Base-by-base conservation (phyloP, 805 yeast species). In the Wickerhamiella azymoides region DNA sequence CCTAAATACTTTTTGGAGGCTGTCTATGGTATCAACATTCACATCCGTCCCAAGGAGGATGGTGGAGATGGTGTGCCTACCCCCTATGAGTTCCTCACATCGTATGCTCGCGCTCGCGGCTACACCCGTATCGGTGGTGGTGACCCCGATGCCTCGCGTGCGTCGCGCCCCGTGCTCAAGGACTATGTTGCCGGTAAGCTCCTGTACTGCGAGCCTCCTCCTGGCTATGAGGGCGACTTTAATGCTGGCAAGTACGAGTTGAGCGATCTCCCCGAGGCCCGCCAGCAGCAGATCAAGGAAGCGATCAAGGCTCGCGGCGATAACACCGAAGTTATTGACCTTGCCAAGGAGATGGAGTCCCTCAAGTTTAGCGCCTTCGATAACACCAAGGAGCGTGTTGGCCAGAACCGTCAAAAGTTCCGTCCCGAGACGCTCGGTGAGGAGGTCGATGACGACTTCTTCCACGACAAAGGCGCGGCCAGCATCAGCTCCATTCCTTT, bases 71-170 rank as follows among this genome's bases (percentile, higher is more conserved):
- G 96, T 18, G 47, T 54, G 14, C 95, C 96, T 28, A 84, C 94
- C 3, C 82, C 96, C 0, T 79, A 83, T 59, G 97, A 92, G 62
- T 63, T 92, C 35, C 71, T 92, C 48, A 82, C 77, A 40, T 93
- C 97, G 0, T 92, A 92, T 60, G 97, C 96, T 6, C 75, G 93
- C 66, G 92, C 96, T 2, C 77, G 98, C 65, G 98, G 99, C 56
- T 92, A 77, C 62, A 88, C 85, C 93, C 55, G 65, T 27, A 83
- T 96, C 0, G 96, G 93, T 62, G 88, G 84, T 59, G 97, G 97
- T 59, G 77, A 85, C 54, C 97, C 98, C 2, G 99, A 92, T 68
- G 93, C 86, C 62, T 78, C 94, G 37, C 74, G 98, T 63, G 95
- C 98, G 11, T 79, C 96, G 36, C 74, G 99, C 62, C 82, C 84